Conservation (phyloP, 148 eudicot genomes). For the Fallopia convolvulus region DNA sequence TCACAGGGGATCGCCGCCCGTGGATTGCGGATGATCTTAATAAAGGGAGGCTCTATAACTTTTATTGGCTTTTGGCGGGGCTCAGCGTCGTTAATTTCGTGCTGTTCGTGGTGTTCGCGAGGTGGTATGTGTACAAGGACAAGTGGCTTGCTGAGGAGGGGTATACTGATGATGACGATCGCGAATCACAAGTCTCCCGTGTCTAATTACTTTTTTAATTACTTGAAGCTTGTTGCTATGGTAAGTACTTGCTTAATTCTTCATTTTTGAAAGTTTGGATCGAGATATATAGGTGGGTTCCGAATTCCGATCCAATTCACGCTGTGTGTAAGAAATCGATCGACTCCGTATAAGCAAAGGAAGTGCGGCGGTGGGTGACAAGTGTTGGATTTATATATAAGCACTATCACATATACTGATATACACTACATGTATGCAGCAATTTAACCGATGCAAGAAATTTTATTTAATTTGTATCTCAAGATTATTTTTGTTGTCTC, state of each 20-base stretch:
- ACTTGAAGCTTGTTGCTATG: not conserved
- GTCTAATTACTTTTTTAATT: slow-evolving; percentile 7
- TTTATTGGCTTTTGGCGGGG: slow-evolving; percentile 64
- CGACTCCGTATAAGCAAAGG: too few relatives aligned
- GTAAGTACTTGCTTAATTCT: not conserved
- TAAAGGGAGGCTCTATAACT: slow-evolving; percentile 64
- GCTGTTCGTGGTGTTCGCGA: slow-evolving; percentile 46
- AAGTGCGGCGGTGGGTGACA: too few relatives aligned
- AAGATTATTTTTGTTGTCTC: too few relatives aligned
- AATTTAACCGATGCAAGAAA: too few relatives aligned
- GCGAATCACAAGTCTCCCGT: slow-evolving; percentile 22
- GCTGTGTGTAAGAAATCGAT: not conserved
- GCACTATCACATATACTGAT: too few relatives aligned
- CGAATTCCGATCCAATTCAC: not conserved
- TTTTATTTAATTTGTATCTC: too few relatives aligned
- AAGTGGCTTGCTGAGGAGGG: slow-evolving; percentile 62
- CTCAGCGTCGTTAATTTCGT: slow-evolving; percentile 47
- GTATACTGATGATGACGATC: slow-evolving; percentile 34
- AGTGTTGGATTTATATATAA: too few relatives aligned
- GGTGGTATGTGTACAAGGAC: slow-evolving; percentile 72
- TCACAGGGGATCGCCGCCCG: slow-evolving; percentile 42
- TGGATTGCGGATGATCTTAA: slow-evolving; percentile 88
- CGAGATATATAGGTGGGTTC: not conserved
- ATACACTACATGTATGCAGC: too few relatives aligned
- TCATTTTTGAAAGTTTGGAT: not conserved